Base-by-base conservation (phyloP, 768 basidiomycete genomes). In the Pleurotus giganteus region DNA sequence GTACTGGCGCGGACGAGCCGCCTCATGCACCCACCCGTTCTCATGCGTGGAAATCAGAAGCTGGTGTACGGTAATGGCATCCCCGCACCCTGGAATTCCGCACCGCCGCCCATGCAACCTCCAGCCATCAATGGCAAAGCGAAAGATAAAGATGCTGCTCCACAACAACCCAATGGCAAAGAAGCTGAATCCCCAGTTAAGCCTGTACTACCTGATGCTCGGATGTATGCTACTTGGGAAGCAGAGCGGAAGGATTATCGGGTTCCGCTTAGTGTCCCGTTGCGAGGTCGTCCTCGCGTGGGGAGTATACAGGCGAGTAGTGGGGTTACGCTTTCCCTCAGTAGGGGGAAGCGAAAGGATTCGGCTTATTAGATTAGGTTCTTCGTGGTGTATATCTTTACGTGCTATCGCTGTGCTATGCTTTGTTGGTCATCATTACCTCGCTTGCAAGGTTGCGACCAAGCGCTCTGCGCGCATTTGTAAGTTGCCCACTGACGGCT, bases 11-110 rank as follows among this genome's bases (percentile, higher is more conserved):
- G 89, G 17, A 82, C 84, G 9, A 83, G 79, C 7, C 81, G 84
- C 3, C 74, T 92, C 13, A 68, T 74, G 0, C 87, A 89, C 61
- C 89, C 89, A 2, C 79, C 84, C 0, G 76, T 83, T 1, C 75
- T 91, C 31, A 72, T 78, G 44, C 80, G 86, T 13, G 82, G 76
- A 4, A 57, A 65, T 21, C 78, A 77, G 58, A 68, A 74, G 7
- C 68, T 82, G 26, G 69, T 71, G 19, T 82, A 83, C 53, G 81
- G 81, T 1, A 54, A 57, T 2, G 79, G 79, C 4, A 67, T 79
- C 29, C 72, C 78, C 21, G 81, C 81, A 27, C 77, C 80, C 6
- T 83, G 81, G 80, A 82, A 83, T 56, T 66, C 75, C 6, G 71
- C 73, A 43, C 62, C 72, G n/a, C 47, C 70, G 3, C 66, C 73